Evolutionary conservation across 78 protist genomes (phyloP).

Genomic region (Abeoforma whisleri): DNA sequence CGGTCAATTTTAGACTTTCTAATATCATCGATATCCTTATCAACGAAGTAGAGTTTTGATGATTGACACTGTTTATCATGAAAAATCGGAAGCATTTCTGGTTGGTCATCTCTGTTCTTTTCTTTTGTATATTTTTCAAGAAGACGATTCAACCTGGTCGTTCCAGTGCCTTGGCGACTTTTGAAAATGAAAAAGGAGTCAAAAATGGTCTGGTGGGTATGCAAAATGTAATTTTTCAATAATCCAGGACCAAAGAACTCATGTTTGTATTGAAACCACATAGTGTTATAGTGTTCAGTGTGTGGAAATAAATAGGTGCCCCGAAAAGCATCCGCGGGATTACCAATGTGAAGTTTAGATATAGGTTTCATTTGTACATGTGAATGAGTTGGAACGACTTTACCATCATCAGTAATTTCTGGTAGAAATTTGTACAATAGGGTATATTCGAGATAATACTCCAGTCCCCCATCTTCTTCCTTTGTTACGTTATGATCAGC

Average conservation of each 20-base stretch:
- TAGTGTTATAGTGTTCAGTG: background rate
- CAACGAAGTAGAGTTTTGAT: no score
- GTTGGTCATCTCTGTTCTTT: background rate
- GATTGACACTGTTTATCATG: background rate
- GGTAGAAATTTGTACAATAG: no score
- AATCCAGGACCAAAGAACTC: background rate
- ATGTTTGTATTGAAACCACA: background rate
- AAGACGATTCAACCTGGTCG: no score
- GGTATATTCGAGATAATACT: background rate
- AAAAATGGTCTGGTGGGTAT: background rate
- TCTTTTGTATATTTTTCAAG: background rate
- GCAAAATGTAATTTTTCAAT: background rate
- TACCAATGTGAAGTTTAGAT: background rate
- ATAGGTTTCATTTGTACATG: background rate
- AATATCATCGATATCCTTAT: background rate
- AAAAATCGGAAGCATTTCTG: background rate
- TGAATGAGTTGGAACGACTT: background rate
- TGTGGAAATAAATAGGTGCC: background rate
- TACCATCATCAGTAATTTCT: no score
- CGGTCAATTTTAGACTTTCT: background rate
- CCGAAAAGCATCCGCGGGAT: background rate
- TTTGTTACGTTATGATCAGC: background rate
- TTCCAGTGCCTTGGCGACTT: background rate
- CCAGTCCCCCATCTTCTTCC: background rate
- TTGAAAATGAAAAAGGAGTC: background rate